These are phyloP conservation scores for Chrysoporthe austroafricana DNA, from an alignment of 2,329 filamentous ascomycete species.

Conservation along the genomic window DNA sequence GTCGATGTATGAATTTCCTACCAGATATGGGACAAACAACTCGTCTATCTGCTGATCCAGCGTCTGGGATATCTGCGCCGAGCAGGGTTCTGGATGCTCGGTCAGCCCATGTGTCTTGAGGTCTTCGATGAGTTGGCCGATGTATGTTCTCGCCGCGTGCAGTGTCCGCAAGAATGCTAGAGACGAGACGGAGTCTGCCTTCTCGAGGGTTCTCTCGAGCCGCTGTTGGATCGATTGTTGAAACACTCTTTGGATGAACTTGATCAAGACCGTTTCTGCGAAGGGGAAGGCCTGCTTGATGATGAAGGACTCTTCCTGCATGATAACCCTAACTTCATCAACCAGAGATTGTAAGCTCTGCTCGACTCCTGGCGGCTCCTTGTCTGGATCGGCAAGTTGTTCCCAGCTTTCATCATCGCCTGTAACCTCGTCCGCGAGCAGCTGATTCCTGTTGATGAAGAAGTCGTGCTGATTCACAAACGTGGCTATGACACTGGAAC, in stretches of 20 bases:
- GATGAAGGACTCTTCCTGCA: slow-evolving; percentile 96
- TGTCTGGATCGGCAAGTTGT: slow-evolving; percentile 88
- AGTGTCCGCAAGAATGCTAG: slow-evolving; percentile 88
- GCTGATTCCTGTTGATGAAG: slow-evolving; percentile 94
- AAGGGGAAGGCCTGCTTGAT: slow-evolving; percentile 97
- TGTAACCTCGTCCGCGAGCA: slow-evolving; percentile 83
- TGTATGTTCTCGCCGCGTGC: slow-evolving; percentile 88
- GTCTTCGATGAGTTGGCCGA: slow-evolving; percentile 86
- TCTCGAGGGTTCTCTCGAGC: slow-evolving; percentile 92
- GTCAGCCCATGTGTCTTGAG: slow-evolving; percentile 92
- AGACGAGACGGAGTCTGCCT: slow-evolving; percentile 88
- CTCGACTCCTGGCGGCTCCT: slow-evolving; percentile 88
- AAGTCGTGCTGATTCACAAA: slow-evolving; percentile 99
- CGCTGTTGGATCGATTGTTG: slow-evolving; percentile 98
- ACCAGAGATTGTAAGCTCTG: slow-evolving; percentile 88
- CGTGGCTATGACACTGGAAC: slow-evolving; percentile 89
- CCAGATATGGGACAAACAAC: slow-evolving; percentile 72
- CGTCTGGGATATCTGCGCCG: slow-evolving; percentile 79
- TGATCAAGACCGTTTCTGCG: slow-evolving; percentile 89
- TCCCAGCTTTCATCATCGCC: slow-evolving; percentile 84
- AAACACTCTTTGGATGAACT: slow-evolving; percentile 94
- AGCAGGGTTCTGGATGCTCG: slow-evolving; percentile 90
- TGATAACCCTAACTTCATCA: slow-evolving; percentile 92
- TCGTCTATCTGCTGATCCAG: slow-evolving; percentile 77
- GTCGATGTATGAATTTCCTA: slow-evolving; percentile 72